Base-by-base conservation (phyloP, 495 filamentous ascomycete species). In the Cetradonia linearis region DNA sequence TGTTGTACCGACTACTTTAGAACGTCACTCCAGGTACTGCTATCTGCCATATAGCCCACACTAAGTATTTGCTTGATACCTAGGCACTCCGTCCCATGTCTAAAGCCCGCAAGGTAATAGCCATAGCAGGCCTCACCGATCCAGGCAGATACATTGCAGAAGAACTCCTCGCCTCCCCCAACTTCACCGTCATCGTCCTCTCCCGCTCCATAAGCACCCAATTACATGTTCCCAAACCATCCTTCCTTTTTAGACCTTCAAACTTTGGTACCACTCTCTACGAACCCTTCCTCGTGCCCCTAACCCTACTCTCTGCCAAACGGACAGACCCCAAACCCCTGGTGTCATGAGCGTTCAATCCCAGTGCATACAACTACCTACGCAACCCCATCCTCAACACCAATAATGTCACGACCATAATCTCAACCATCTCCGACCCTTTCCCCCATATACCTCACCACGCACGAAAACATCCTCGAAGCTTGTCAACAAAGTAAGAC, bases 371-470 rank as follows among this genome's bases (percentile, higher is more conserved):
- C 4, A 25, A 13, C 9, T 9, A 46, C 20, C 42, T 13, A 25
- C 20, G n/a, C 42, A 4, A 5, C 42, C 5, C 0, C 2, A 56
- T 63, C 57, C 62, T 63, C 49, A 47, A 60, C 28, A 25, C 47
- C 8, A 55, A 34, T 4, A 23, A 38, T 2, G n/a, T 37, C 5
- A 55, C 62, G 1, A 63, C 31, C 0, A 5, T 61, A 2, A 36
- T 53, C 3, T 61, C 62, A 3, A 30, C 60, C 18, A 28, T 64
- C 58, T 52, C 49, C 77, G 65, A 79, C 74, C 61, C 82, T 82
- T 61, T 78, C 79, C 27, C 57, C 14, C n/a, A n/a, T 52, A 40
- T 66, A 65, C 42, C 57, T 55, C 50, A n/a, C 16, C 27, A 46
- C 6, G 1, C 67, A 65, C 58, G 28, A 10, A 0, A 28, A 46